phyloP scores from a whole-genome alignment of 495 filamentous ascomycete species.

The Viridothelium virens region DNA sequence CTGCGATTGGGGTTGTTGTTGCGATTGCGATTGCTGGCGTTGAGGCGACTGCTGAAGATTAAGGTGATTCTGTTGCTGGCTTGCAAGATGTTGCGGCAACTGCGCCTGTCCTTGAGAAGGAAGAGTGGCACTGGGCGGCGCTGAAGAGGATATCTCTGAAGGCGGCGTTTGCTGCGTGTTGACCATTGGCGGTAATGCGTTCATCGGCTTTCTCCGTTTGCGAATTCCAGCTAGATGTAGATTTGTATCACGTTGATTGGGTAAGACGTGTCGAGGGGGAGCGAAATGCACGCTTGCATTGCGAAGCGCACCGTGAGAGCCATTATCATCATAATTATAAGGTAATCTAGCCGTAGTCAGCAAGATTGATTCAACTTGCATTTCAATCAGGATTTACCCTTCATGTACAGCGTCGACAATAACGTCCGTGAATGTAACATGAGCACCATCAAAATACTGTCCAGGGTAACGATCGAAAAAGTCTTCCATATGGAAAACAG shows the following conservation, averaged over 20 bases:
- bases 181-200: background rate
- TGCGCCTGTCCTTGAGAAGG: background rate
- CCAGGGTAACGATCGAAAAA: conserved; percentile 74
- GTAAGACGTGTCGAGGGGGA: background rate
- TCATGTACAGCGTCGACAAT: conserved; percentile 28
- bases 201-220: conserved; percentile 1
- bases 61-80: background rate
- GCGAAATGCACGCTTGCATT: background rate
- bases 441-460: conserved; percentile 45
- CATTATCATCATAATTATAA: conserved; percentile 3
- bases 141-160: conserved; percentile 1
- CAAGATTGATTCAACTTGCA: background rate
- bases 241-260: background rate
- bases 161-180: background rate
- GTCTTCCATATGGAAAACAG: conserved; percentile 75
- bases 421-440: conserved; percentile 42
- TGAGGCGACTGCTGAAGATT: conserved; percentile 1
- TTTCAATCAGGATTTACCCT: conserved; percentile 17
- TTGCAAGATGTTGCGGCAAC: background rate
- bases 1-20: conserved; percentile 25
- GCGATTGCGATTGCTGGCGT: conserved; percentile 13
- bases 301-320: background rate
- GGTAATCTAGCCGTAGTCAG: conserved; percentile 4
- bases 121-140: background rate
- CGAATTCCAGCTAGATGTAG: background rate